Evolutionary conservation across 2,329 filamentous ascomycete species (phyloP), one percentile per base, ranked within the genome.

Genomic region (Mycocentrospora acerina): DNA sequence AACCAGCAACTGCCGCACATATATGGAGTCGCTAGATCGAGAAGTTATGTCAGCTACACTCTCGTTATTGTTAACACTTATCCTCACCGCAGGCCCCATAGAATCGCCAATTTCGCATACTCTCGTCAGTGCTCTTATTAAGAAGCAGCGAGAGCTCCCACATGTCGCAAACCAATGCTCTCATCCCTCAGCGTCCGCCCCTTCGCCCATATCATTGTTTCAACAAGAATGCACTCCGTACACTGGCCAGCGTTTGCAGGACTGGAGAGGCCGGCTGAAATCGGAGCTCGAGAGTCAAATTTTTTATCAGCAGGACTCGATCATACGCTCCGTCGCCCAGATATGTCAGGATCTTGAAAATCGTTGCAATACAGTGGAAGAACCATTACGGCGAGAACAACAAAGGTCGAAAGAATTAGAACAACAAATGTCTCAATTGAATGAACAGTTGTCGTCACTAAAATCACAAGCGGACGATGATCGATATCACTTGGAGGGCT

Each of bases 281-380:
- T 60, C 67, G 7, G 67, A 71, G 10, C 60, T 82, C 6, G 48
- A 66, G 15, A 54, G 49, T 16, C 60, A 68, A 15, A 59, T 42
- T 25, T 62, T 60, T 11, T 62, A 67, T 17, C 72, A 75, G 22
- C 66, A 75, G 7, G 67, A 75, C n/a, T 63, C 60, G 2, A 61
- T 82, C 7, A 57, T 77, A 18, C 65, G 69, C 8, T 69, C 74
- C 14, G 72, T 82, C 12, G 68, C 72, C 12, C 70, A 76, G 24
- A 72, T 78, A 10, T 82, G 79, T 51, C 69, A 71, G 16, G 77
- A 80, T 39, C 65, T 83, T 1, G 80, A 83, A 49, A 63, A 62
- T 8, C 72, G 80, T 7, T 83, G 80, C 51, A 69, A 75, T 24
- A 71, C 71, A 22, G 68, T 77, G 2, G 80, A 83, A 59, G 69